These are phyloP conservation scores for Polytolypa hystricis DNA, from an alignment of 2,329 filamentous ascomycete species.

Conservation along the genomic window DNA sequence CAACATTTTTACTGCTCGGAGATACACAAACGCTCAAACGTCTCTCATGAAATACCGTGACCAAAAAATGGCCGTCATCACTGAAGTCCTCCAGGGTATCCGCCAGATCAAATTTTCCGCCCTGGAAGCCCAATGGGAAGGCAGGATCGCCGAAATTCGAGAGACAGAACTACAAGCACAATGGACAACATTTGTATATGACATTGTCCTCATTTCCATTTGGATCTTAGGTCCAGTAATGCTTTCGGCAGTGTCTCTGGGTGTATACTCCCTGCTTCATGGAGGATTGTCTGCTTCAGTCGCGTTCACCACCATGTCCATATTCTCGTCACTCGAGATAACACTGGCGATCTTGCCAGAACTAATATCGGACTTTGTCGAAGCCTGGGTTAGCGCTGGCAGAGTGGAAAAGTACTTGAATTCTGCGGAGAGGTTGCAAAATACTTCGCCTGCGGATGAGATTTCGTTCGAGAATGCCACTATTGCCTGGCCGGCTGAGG, in stretches of 20 bases:
- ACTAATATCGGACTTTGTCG: constrained; percentile 57
- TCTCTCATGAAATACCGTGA: constrained; percentile 65
- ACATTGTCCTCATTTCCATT: constrained; percentile 52
- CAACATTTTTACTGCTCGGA: constrained; percentile 56
- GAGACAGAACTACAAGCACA: constrained; percentile 56
- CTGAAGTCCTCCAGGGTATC: constrained; percentile 67
- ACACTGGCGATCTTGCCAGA: constrained; percentile 62
- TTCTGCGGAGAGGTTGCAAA: constrained; percentile 51
- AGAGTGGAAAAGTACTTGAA: constrained; percentile 62
- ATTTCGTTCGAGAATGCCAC: constrained; percentile 57
- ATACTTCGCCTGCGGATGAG: constrained; percentile 44
- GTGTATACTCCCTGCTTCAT: constrained; percentile 54
- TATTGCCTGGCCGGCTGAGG: constrained; percentile 64
- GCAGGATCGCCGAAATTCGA: constrained; percentile 54
- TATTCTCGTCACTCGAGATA: constrained; percentile 64
- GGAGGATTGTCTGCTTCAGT: constrained; percentile 57
- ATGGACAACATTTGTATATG: constrained; percentile 55
- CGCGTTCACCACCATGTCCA: constrained; percentile 65
- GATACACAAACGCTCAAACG: constrained; percentile 55
- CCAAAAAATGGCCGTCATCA: constrained; percentile 62
- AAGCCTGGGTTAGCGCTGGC: constrained; percentile 60
- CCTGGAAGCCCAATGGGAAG: constrained; percentile 62
- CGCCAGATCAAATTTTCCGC: constrained; percentile 79
- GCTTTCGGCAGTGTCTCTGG: constrained; percentile 59
- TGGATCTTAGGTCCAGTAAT: constrained; percentile 66